Conservation (phyloP, 2,329 filamentous ascomycete genomes). For the Botrytis deweyae region DNA sequence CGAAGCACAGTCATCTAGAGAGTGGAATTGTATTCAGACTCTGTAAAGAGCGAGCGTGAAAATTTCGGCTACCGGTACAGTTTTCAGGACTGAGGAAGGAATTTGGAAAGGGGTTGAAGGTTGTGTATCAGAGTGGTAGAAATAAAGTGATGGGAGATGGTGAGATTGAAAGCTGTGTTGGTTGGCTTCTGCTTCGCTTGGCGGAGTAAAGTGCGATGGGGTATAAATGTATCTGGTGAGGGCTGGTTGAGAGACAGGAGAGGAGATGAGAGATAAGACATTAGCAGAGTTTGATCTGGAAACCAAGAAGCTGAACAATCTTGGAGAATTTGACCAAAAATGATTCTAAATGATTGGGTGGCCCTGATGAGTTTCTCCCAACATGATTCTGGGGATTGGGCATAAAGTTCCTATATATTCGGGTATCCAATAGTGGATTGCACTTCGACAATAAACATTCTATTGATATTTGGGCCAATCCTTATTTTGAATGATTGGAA, state of each 20-base stretch:
- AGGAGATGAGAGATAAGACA: background rate
- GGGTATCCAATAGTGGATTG: background rate
- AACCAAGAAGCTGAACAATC: too few relatives aligned
- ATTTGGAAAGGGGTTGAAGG: background rate
- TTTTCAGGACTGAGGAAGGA: background rate
- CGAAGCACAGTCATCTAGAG: too few relatives aligned
- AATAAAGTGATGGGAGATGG: too few relatives aligned
- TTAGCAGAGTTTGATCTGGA: too few relatives aligned
- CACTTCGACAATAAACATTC: background rate
- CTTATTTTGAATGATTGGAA: background rate
- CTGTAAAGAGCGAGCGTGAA: too few relatives aligned
- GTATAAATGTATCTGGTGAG: background rate
- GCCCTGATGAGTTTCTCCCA: background rate
- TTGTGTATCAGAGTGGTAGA: background rate
- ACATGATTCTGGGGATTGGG: background rate
- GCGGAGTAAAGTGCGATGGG: background rate
- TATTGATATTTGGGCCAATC: background rate
- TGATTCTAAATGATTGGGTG: background rate
- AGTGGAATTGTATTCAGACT: too few relatives aligned
- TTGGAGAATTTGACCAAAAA: background rate
- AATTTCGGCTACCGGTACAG: too few relatives aligned
- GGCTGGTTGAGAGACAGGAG: background rate
- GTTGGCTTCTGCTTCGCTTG: conserved; percentile 5
- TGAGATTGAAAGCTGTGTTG: background rate
- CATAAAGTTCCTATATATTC: too few relatives aligned